Conservation (phyloP, 164 flowering plant species). For the Liriodendron chinense region DNA sequence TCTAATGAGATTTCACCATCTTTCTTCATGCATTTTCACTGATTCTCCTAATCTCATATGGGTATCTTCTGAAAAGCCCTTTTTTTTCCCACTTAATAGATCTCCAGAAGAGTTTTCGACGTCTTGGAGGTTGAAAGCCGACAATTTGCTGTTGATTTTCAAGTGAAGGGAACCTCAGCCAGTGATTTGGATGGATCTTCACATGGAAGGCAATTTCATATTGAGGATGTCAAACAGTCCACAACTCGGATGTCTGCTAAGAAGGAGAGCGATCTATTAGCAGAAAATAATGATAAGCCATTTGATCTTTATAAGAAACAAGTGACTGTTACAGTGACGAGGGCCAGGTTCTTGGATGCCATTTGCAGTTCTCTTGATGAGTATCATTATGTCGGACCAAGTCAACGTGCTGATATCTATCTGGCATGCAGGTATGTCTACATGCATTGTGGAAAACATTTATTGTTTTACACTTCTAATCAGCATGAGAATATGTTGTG, state of each 20-base stretch:
- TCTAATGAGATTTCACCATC: not conserved
- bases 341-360: constrained; percentile 58
- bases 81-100: not conserved
- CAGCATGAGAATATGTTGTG: not conserved
- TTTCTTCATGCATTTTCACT: not conserved
- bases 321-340: constrained; percentile 47
- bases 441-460: not conserved
- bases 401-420: constrained; percentile 70
- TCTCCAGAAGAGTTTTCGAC: constrained; percentile 21
- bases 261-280: not conserved
- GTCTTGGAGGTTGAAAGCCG: constrained; percentile 16
- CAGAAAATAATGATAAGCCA: constrained; percentile 29
- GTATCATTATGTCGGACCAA: constrained; percentile 76
- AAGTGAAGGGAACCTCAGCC: not conserved
- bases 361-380: constrained; percentile 66
- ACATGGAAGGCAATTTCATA: not conserved
- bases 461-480: constrained; percentile 1
- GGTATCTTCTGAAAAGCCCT: not conserved
- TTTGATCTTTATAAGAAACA: constrained; percentile 69
- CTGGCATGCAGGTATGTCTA: constrained; percentile 76
- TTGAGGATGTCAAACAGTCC: constrained; percentile 2
- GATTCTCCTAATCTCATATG: not conserved
- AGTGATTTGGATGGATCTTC: not conserved
- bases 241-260: constrained; percentile 1
- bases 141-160: not conserved